These are phyloP conservation scores for Silene uniflora DNA, from an alignment of 148 eudicot genomes.

Conservation along the genomic window DNA sequence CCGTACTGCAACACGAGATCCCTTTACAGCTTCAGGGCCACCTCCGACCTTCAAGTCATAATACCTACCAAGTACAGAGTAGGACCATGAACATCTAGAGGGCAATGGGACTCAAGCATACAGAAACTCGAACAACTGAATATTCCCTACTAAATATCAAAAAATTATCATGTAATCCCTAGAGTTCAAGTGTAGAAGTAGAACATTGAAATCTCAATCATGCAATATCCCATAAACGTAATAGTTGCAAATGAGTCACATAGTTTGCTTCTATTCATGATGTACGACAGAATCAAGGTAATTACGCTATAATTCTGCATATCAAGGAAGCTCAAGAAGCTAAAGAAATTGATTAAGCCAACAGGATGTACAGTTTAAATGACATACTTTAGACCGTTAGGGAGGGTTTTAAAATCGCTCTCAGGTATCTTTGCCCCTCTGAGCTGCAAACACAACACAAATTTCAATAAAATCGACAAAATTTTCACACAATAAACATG, in stretches of 20 bases:
- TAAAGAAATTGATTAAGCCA: background rate
- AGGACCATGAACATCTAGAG: conserved; percentile 12
- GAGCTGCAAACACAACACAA: conserved; percentile 48
- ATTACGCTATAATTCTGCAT: background rate
- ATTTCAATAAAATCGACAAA: background rate
- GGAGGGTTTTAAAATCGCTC: conserved; percentile 68
- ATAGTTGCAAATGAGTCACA: background rate
- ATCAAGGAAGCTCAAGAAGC: conserved; percentile 1
- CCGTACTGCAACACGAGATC: conserved; percentile 98
- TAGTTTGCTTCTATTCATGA: background rate
- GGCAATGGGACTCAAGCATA: background rate
- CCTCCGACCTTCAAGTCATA: conserved; percentile 87
- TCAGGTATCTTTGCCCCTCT: conserved; percentile 84
- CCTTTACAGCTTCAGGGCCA: conserved; percentile 84
- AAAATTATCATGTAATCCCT: background rate
- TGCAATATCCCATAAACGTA: background rate
- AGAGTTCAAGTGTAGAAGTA: background rate
- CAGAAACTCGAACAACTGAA: background rate
- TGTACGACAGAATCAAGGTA: background rate
- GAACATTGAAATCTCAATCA: background rate
- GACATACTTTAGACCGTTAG: conserved; percentile 91
- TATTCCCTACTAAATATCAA: background rate
- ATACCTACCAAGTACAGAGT: conserved; percentile 46
- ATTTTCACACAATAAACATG: background rate
- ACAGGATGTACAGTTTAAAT: conserved; percentile 3